Evolutionary conservation across 2,329 filamentous ascomycete genomes (phyloP), one percentile per base, ranked within the genome.

Genomic region (Cladosporium cucumerinum): DNA sequence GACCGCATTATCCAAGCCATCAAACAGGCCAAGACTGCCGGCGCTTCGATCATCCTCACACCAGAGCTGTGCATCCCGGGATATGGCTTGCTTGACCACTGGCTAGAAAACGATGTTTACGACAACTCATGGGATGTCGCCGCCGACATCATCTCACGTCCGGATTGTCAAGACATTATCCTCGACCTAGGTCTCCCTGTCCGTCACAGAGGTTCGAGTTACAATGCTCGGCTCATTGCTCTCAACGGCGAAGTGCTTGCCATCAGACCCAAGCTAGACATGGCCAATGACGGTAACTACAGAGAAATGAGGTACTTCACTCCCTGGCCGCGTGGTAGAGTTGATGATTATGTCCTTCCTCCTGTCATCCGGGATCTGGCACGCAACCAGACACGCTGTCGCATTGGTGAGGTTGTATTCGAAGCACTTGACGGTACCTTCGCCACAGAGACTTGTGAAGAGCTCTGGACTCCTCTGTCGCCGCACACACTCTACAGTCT

Each of bases 201-300:
- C 55, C 79, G 82, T 52, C 88, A 90, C 73, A 78, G 85, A 49
- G 86, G 87, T 70, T 80, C 85, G 61, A 81, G 84, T 63, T 91
- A 87, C 78, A 91, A 90, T 74, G 86, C 85, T 69, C 81, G 89
- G 26, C 80, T 89, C n/a, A 83, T 91, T 67, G 80, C 81, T 66
- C 81, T 87, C 59, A 85, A 93, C 69, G 84, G 86, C 59, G 86
- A 88, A 77, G 87, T 93, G 23, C 77, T 93, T 21, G 80, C 89
- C 65, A 89, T 95, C 65, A 82, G 90, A 12, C 89, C 89, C 0
- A 93, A 92, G 76, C 81, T 91, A 68, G 87, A 82, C 71, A 82
- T 93, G 6, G 89, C 89, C 57, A 89, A 90, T 66, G 88, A 91
- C 74, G 89, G 89, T 1, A 90, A 82, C 70, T 81, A 78, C 61